phyloP scores from a whole-genome alignment of 495 filamentous ascomycete genomes.

The Daldinia caldariorum region DNA sequence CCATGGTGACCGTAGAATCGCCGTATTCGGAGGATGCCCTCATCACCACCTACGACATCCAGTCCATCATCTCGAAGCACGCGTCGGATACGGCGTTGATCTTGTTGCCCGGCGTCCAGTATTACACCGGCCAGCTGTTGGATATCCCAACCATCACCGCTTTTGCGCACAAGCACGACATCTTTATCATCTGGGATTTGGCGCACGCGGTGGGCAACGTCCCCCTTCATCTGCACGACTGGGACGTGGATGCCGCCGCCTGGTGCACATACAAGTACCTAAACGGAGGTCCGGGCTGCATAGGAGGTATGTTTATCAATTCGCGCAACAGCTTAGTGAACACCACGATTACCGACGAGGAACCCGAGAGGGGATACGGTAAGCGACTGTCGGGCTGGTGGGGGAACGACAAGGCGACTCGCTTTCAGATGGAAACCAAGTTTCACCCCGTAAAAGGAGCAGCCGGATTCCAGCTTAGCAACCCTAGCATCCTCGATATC shows the following conservation, averaged over 20 bases:
- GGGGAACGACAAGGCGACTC: slow-evolving; percentile 78
- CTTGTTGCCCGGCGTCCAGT: slow-evolving; percentile 91
- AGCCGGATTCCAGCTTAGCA: slow-evolving; percentile 74
- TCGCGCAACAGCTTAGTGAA: slow-evolving; percentile 70
- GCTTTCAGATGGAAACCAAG: slow-evolving; percentile 81
- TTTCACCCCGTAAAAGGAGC: slow-evolving; percentile 80
- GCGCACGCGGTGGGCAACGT: slow-evolving; percentile 96
- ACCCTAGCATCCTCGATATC: slow-evolving; percentile 72
- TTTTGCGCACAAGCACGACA: slow-evolving; percentile 76
- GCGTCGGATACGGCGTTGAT: slow-evolving; percentile 80
- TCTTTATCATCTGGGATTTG: slow-evolving; percentile 92
- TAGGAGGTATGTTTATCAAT: slow-evolving; percentile 90
- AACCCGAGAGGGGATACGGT: slow-evolving; percentile 54
- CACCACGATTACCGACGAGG: slow-evolving; percentile 48
- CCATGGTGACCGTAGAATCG: slow-evolving; percentile 82
- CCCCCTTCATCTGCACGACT: slow-evolving; percentile 81
- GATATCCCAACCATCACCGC: slow-evolving; percentile 87
- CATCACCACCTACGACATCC: slow-evolving; percentile 76
- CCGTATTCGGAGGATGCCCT: slow-evolving; percentile 58
- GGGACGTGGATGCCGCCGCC: slow-evolving; percentile 95
- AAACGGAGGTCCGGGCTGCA: slow-evolving; percentile 88
- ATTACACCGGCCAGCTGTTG: slow-evolving; percentile 91
- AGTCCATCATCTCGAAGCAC: slow-evolving; percentile 78
- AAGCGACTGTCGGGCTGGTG: slow-evolving; percentile 86
- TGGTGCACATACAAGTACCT: slow-evolving; percentile 99